Evolutionary conservation across 75 land plant genomes (phyloP), one percentile per base, ranked within the genome.

Genomic region (Ceratopteris richardii): DNA sequence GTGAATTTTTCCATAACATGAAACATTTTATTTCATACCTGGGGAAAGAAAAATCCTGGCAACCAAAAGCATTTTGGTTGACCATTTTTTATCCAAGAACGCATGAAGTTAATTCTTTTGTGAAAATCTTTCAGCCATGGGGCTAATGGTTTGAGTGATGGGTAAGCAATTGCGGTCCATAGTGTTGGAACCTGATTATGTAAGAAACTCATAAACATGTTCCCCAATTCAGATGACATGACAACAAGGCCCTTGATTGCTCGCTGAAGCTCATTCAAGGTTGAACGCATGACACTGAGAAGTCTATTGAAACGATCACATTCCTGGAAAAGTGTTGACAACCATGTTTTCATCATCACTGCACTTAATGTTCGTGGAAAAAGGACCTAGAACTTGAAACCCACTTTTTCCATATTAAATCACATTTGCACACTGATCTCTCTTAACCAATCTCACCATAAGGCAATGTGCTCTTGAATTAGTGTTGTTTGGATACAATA

Each of bases 241-340:
- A 71, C 66, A 17, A 71, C 73, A 18, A 71, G 44, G 29, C 73
- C 73, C 56, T 71, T 71, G 13, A 71, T 71, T 29, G 73, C 73
- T 43, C 69, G 53, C 65, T 71, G 73, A 20, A 71, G 46, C 53
- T 71, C 73, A 20, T 11, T 18, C 53, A 71, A 58, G 16, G 73
- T 64, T 17, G 54, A 64, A 0, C 7, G 2, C 59, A 71, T 64
- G 10, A 64, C 69, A 23, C 24, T 64, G 7, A 71, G 24, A 1
- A 71, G 47, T 19, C 54, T 71, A 14, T 71, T 71, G 26, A 71
- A 71, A 3, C 73, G 36, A 22, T 64, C 68, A 27, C 54, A 57
- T 41, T 71, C 73, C 73, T 71, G 60, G 18, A 20, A 13, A 16
- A 22, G n/a, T 27, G 5, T 3, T 4, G 9, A 33, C 3, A 33